phyloP scores from a whole-genome alignment of 2,329 filamentous ascomycete species.

The Fusarium torreyae region DNA sequence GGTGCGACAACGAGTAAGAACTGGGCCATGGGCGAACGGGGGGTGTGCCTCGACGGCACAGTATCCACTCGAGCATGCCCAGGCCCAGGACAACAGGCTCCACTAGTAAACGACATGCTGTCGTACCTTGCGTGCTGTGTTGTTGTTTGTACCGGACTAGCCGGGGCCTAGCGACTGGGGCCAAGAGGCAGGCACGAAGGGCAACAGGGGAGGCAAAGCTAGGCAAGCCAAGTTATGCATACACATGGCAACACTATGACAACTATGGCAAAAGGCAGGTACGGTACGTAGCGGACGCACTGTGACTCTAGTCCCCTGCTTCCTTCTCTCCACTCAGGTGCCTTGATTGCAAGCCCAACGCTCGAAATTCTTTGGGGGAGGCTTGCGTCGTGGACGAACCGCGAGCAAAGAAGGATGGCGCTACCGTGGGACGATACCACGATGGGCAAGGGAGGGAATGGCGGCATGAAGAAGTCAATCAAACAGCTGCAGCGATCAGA shows the following conservation, averaged over 20 bases:
- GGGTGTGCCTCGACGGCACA: conserved; percentile 28
- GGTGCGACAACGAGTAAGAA: conserved; percentile 30
- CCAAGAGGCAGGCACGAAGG: conserved; percentile 24
- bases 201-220: conserved; percentile 24
- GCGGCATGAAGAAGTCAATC: conserved; percentile 43
- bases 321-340: conserved; percentile 17
- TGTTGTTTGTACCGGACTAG: conserved; percentile 38
- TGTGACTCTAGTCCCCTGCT: conserved; percentile 31
- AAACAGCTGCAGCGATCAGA: conserved; percentile 40
- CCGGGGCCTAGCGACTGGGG: conserved; percentile 20
- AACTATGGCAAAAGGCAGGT: conserved; percentile 20
- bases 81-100: conserved; percentile 14
- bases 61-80: conserved; percentile 6
- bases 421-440: conserved; percentile 48
- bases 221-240: conserved; percentile 28
- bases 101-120: conserved; percentile 30
- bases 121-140: conserved; percentile 37
- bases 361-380: conserved; percentile 19
- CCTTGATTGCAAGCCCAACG: conserved; percentile 29
- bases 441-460: conserved; percentile 37
- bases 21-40: conserved; percentile 32
- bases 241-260: conserved; percentile 26
- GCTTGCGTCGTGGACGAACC: conserved; percentile 35
- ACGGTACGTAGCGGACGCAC: conserved; percentile 32
- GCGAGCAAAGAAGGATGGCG: conserved; percentile 43